Conservation (phyloP, 2,329 filamentous ascomycete species). For the Fusarium tricinctum region DNA sequence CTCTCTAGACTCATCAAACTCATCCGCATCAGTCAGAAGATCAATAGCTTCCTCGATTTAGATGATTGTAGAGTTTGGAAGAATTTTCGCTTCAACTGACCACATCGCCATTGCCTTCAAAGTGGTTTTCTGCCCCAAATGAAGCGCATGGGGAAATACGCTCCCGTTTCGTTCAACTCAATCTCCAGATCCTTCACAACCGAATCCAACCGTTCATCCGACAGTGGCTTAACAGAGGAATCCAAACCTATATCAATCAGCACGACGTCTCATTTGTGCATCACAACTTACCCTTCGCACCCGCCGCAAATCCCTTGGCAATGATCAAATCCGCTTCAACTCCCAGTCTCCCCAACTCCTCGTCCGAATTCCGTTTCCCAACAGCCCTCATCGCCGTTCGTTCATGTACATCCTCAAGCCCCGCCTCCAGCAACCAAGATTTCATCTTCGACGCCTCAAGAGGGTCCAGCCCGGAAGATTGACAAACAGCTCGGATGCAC, state of each 20-base stretch:
- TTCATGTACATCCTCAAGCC: not conserved
- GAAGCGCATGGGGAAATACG: conserved; percentile 14
- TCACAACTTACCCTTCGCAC: conserved; percentile 5
- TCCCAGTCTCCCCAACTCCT: not conserved
- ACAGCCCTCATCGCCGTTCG: conserved; percentile 9
- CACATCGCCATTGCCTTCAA: not conserved
- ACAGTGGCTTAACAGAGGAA: not conserved
- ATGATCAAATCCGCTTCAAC: conserved; percentile 10
- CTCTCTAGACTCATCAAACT: too few relatives aligned
- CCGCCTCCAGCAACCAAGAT: conserved; percentile 4
- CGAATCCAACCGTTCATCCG: not conserved
- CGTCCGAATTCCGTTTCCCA: not conserved
- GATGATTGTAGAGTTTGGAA: not conserved
- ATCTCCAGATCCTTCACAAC: not conserved
- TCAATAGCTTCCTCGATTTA: too few relatives aligned
- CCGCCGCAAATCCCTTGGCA: conserved; percentile 12
- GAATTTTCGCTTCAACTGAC: not conserved
- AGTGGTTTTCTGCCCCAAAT: conserved; percentile 15
- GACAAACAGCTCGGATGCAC: conserved; percentile 5
- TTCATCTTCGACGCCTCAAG: conserved; percentile 17
- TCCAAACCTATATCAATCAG: not conserved
- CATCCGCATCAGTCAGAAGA: too few relatives aligned
- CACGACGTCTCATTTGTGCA: accelerated
- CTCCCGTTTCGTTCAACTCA: not conserved
- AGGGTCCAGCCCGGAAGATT: conserved; percentile 14